Evolutionary conservation across 257 asterid genomes (phyloP), one percentile per base, ranked within the genome.

Genomic region (Solanum okadae): DNA sequence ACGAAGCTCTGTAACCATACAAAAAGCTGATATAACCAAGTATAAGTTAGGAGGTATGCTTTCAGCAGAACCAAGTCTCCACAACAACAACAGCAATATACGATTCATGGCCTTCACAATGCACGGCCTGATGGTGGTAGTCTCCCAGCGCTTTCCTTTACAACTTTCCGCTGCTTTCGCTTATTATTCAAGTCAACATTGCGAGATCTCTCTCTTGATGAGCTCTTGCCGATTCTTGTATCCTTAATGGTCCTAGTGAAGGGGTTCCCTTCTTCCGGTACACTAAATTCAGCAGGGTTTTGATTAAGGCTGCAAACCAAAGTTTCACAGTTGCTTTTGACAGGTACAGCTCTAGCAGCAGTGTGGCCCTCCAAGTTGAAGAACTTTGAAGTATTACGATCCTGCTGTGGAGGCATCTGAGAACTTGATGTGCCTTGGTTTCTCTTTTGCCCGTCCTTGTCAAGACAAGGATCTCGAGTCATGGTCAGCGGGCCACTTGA

Each of bases 281-380:
- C 8, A 90, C 94, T 93, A 87, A 96, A 94, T 46, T 97, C 98
- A 52, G 98, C 98, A 14, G 99, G 99, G 90, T 95, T 96, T 52
- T 87, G 88, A 89, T 96, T 95, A 29, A 94, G 90, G 20, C 71
- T 59, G 81, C 93, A 77, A 8, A 61, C 18, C 46, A 63, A 88
- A 20, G 86, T 89, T 8, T 61, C 83, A 9, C 81, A 46, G 33
- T 40, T 25, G 29, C 23, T 63, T 63, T 84, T 91, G 40, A 46
- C 34, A 4, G 89, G 84, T 68, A 59, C 71, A 83, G 72, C 31
- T 72, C 56, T 88, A 14, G 49, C 29, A n/a, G 75, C 9, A 31
- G 31, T 73, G 14, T 5, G 25, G 10, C 87, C 67, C 15, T 88
- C 90, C 89, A 87, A 38, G 76, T 49, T 88, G 72, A 84, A 42